phyloP scores from a whole-genome alignment of 1,284 basidiomycete genomes.

The Moesziomyces aphidis region DNA sequence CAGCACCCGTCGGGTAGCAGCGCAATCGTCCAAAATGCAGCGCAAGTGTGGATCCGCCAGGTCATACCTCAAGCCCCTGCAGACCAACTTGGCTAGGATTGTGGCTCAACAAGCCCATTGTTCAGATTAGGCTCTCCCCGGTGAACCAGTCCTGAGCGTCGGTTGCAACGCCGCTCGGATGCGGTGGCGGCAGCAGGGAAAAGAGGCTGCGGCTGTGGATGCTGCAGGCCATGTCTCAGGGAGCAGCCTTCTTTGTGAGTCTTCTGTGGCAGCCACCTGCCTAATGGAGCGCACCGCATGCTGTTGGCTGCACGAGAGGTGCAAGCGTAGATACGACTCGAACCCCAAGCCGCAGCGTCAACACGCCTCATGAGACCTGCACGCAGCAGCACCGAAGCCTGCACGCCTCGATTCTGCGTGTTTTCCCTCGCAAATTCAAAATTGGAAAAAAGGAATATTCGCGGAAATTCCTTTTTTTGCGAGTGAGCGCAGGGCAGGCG shows the following conservation, averaged over 20 bases:
- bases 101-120: too few species aligned
- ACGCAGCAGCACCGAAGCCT: not conserved
- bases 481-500: too few species aligned
- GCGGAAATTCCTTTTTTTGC: slow-evolving; percentile 3
- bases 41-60: not conserved
- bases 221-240: not conserved
- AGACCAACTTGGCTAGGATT: not conserved
- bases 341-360: not conserved
- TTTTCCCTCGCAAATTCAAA: not conserved
- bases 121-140: too few species aligned
- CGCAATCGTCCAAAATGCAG: not conserved
- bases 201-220: not conserved
- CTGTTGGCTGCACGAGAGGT: slow-evolving; percentile 6
- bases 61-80: not conserved
- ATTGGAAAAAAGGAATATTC: not conserved
- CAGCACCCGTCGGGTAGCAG: not conserved
- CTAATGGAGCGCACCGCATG: slow-evolving; percentile 11
- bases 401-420: too few species aligned
- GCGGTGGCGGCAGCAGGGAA: not conserved
- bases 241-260: not conserved
- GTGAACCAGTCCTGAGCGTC: not conserved
- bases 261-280: slow-evolving; percentile 2
- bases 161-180: not conserved
- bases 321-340: slow-evolving; percentile 15
- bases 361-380: slow-evolving; percentile 1